Base-by-base conservation (phyloP, 129 eudicot genomes). In the Erigeron canadensis region DNA sequence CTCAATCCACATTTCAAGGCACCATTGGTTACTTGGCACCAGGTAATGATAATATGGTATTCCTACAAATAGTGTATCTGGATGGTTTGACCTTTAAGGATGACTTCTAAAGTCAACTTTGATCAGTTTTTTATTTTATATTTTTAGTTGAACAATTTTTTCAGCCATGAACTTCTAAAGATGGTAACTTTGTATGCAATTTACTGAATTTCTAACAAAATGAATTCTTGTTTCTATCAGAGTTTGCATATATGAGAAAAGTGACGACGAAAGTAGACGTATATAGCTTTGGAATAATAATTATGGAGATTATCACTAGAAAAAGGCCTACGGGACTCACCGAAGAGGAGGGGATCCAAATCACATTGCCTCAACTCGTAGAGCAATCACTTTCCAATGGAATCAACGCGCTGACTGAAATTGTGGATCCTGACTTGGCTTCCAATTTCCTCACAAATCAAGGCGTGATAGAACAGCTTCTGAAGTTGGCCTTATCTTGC, bases 21-120 rank as follows among this genome's bases (percentile, higher is more conserved):
- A 94, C 97, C 15, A 84, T 89, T 42, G 99, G 99, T 70, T 94
- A 94, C 86, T 62, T 94, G 76, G 99, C 99, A 63, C 99, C 97
- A 81, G 98, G 99, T 89, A 87, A 87, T 56, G 12, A 28, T n/a
- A 56, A 19, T 12, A 21, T n/a, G n/a, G n/a, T 9, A 9, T 48
- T 48, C 18, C 4, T 48, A 4, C 55, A 11, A 11, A 4, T 48
- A 48, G 13, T 11, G 12, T 7, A 48, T 48, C 6, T 16, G 12
- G 5, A 48, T 48, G 4, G 55, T 1, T 16, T 11, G 15, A 10
- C 13, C 16, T 11, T 28, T 28, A 28, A 28, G 34, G 34, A 28
- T n/a, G n/a, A 28, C 34, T 28, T 28, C 34, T 28, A 28, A 28
- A 28, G 34, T 28, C 34, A 28, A 28, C 34, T 28, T 28, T 28